Percentiles rank a stretch among this genome's conserved stretches.
phyloP scores from a whole-genome alignment of 2,329 filamentous ascomycete genomes.

The Cadophora luteo-olivacea region DNA sequence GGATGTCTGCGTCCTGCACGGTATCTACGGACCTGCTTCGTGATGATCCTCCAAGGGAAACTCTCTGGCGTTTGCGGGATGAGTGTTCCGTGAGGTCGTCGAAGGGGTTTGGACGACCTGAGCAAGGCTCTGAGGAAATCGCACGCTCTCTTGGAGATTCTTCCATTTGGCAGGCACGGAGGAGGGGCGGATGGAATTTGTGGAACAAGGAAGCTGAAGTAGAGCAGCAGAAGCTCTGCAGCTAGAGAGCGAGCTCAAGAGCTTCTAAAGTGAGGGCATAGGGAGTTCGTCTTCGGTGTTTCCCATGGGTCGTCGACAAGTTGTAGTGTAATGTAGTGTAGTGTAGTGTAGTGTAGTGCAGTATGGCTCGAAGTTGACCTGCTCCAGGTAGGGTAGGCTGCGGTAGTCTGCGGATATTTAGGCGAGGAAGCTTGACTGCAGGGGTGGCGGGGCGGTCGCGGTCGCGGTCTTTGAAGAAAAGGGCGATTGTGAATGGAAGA shows the following conservation, averaged over 20 bases:
- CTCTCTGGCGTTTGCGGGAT: slow-evolving; percentile 66
- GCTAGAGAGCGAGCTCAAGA: slow-evolving; percentile 30
- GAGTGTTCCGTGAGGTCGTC: slow-evolving; percentile 57
- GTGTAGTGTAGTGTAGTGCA: slow-evolving; percentile 12
- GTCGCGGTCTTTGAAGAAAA: background rate
- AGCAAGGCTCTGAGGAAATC: slow-evolving; percentile 67
- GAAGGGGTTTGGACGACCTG: slow-evolving; percentile 69
- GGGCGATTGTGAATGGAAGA: background rate
- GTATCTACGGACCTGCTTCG: slow-evolving; percentile 58
- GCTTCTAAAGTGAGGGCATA: slow-evolving; percentile 10
- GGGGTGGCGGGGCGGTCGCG: slow-evolving; percentile 1
- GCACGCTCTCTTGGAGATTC: slow-evolving; percentile 59
- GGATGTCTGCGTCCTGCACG: slow-evolving; percentile 32
- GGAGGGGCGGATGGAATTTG: slow-evolving; percentile 55
- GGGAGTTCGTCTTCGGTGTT: background rate
- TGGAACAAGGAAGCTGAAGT: slow-evolving; percentile 48
- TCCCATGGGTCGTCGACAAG: slow-evolving; percentile 6
- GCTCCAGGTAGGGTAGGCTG: background rate
- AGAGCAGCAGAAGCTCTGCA: slow-evolving; percentile 32
- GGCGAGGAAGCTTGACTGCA: slow-evolving; percentile 14
- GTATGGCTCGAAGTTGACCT: slow-evolving; percentile 4
- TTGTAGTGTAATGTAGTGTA: slow-evolving; percentile 9
- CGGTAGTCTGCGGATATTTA: slow-evolving; percentile 5
- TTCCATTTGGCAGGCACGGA: slow-evolving; percentile 49
- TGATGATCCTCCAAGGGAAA: slow-evolving; percentile 63